Percentiles rank a stretch among this genome's conserved stretches.
Conservation (phyloP, 768 basidiomycete genomes). For the Pisolithus microcarpus region DNA sequence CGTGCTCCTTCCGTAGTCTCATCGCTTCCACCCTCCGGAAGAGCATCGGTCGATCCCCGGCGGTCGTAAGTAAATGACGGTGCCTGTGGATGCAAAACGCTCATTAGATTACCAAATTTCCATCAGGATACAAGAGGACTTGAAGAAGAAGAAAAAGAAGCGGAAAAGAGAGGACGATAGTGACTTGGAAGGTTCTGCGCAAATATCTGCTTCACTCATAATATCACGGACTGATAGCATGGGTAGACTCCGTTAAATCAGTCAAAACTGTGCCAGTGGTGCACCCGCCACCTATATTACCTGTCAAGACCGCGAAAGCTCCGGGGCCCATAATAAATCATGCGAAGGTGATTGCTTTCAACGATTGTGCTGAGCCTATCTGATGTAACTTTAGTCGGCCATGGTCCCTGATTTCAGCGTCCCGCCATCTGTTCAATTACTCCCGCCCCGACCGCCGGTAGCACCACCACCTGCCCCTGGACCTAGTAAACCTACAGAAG, state of each 20-base stretch:
- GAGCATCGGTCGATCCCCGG: conserved; percentile 57
- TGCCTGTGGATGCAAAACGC: conserved; percentile 11
- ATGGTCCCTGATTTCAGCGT: conserved; percentile 56
- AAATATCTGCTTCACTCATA: conserved; percentile 1
- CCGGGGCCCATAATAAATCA: conserved; percentile 36
- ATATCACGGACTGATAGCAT: conserved; percentile 4
- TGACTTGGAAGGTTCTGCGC: conserved; percentile 55
- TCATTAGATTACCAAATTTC: background rate
- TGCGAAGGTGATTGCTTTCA: conserved; percentile 39
- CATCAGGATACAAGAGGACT: conserved; percentile 37
- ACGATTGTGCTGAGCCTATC: background rate
- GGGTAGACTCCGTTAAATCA: conserved; percentile 43
- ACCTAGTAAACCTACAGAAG: conserved; percentile 78
- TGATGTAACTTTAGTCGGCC: conserved; percentile 19
- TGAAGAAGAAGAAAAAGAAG: conserved; percentile 80
- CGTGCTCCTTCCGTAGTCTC: conserved; percentile 42
- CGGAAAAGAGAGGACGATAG: conserved; percentile 77
- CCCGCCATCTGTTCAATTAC: conserved; percentile 42
- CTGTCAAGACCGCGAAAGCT: conserved; percentile 53
- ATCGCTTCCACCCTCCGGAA: conserved; percentile 41
- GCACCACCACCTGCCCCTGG: conserved; percentile 61
- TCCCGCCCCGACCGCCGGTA: conserved; percentile 57
- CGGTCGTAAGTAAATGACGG: conserved; percentile 39
- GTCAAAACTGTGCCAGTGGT: conserved; percentile 55
- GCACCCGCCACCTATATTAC: conserved; percentile 30